Evolutionary conservation across 352 stramenopile genomes (phyloP).

Genomic region (Globisporangium mamillatum): DNA sequence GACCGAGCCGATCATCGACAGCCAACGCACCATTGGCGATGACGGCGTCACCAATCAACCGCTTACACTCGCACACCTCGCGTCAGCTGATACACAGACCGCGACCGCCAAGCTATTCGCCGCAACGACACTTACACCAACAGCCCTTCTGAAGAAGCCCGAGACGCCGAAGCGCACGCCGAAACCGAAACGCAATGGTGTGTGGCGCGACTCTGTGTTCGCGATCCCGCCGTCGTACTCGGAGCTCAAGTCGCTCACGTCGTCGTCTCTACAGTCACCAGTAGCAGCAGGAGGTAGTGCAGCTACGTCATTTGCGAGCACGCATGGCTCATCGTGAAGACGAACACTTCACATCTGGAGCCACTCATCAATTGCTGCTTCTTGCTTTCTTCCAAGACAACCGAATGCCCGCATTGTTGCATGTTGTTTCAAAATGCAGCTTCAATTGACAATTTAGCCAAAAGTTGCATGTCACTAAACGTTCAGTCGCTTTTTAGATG

Average conservation of each 20-base stretch:
- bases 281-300: neutral
- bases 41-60: neutral
- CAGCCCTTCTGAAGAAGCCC: neutral
- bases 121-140: neutral
- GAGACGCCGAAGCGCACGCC: slow-evolving; percentile 4
- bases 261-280: neutral
- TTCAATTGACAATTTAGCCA: too few species aligned
- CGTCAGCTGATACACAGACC: neutral
- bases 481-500: neutral
- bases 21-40: neutral
- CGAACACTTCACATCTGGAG: neutral
- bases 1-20: neutral
- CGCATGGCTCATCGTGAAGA: neutral
- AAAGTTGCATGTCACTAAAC: neutral
- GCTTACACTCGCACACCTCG: neutral
- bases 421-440: too few species aligned
- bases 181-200: slow-evolving; percentile 2
- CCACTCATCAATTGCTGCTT: too few species aligned
- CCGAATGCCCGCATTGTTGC: neutral
- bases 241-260: slow-evolving; percentile 13
- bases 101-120: slow-evolving; percentile 19
- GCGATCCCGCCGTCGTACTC: slow-evolving; percentile 12
- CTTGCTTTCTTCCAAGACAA: neutral
- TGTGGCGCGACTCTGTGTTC: slow-evolving; percentile 23
- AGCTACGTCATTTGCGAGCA: neutral